Evolutionary conservation across 2,329 filamentous ascomycete species (phyloP).

Genomic region (Bipolaris sorokiniana): DNA sequence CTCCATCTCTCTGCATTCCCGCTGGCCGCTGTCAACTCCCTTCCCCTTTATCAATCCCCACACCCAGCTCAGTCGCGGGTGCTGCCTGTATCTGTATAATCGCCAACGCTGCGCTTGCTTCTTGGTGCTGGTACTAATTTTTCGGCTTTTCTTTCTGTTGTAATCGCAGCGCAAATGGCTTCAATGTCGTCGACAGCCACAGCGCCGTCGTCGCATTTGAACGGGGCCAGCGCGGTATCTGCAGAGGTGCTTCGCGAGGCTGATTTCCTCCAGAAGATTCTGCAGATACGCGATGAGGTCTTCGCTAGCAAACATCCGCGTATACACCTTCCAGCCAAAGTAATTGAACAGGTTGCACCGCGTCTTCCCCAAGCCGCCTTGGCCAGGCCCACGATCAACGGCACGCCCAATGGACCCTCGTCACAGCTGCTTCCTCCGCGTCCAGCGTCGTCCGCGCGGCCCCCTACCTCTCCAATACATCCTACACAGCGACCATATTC

Average conservation of each 20-base stretch:
- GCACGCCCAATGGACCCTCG: conserved; percentile 35
- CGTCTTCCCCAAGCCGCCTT: conserved; percentile 37
- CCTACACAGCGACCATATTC: conserved; percentile 42
- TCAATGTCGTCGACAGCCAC: conserved; percentile 43
- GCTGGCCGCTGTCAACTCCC: conserved; percentile 26
- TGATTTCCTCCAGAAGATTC: conserved; percentile 73
- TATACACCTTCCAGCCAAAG: conserved; percentile 63
- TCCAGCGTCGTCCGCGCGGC: conserved; percentile 38
- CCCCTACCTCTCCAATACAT: conserved; percentile 28
- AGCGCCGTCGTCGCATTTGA: conserved; percentile 37
- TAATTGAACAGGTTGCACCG: conserved; percentile 53
- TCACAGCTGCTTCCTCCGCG: conserved; percentile 38
- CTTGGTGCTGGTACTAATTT: conserved; percentile 27
- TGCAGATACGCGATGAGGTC: conserved; percentile 80
- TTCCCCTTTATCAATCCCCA: conserved; percentile 30
- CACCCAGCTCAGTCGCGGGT: conserved; percentile 31
- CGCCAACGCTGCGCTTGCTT: conserved; percentile 19
- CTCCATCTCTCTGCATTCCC: conserved; percentile 10
- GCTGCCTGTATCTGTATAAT: conserved; percentile 37
- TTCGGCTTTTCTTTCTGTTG: conserved; percentile 24
- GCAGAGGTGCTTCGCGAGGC: conserved; percentile 51
- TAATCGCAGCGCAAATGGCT: conserved; percentile 30
- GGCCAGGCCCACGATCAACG: conserved; percentile 42
- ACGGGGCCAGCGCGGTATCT: conserved; percentile 48
- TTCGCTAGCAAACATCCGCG: conserved; percentile 75